These are phyloP conservation scores for Carex littledalei DNA, from an alignment of 176 grass and related monocot species.

Conservation along the genomic window DNA sequence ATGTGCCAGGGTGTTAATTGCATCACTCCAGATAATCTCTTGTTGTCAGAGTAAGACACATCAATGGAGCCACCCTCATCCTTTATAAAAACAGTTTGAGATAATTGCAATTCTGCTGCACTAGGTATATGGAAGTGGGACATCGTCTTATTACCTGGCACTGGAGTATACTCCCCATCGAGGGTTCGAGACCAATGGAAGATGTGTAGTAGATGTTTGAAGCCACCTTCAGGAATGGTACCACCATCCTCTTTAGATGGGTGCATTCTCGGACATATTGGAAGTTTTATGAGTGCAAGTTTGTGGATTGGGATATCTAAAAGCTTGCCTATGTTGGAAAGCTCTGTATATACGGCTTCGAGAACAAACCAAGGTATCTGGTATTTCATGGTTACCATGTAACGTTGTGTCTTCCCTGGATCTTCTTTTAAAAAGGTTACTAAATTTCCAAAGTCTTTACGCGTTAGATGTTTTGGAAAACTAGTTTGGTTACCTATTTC, in stretches of 20 bases:
- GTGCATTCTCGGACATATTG: too few relatives aligned
- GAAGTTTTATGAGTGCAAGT: background rate
- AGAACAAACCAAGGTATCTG: background rate
- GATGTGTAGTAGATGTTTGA: too few relatives aligned
- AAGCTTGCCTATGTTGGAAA: background rate
- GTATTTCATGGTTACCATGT: too few relatives aligned
- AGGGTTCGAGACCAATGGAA: background rate
- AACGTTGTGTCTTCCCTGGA: rapidly evolving
- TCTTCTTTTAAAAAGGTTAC: too few relatives aligned
- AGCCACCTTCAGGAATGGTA: too few relatives aligned
- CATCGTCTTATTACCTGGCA: too few relatives aligned
- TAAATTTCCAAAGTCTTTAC: too few relatives aligned
- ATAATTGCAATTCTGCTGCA: background rate
- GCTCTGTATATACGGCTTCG: background rate
- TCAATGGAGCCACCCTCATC: background rate
- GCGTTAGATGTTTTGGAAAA: too few relatives aligned
- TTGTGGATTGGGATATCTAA: background rate
- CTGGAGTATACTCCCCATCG: background rate
- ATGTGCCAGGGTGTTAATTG: background rate
- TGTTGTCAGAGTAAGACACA: background rate
- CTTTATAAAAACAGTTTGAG: too few relatives aligned
- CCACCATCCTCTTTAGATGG: background rate
- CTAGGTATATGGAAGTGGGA: background rate
- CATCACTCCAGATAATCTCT: background rate
- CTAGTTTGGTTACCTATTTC: too few relatives aligned